Evolutionary conservation across 1,284 basidiomycete species (phyloP).

Genomic region (Cryptococcus jaspeensis): DNA sequence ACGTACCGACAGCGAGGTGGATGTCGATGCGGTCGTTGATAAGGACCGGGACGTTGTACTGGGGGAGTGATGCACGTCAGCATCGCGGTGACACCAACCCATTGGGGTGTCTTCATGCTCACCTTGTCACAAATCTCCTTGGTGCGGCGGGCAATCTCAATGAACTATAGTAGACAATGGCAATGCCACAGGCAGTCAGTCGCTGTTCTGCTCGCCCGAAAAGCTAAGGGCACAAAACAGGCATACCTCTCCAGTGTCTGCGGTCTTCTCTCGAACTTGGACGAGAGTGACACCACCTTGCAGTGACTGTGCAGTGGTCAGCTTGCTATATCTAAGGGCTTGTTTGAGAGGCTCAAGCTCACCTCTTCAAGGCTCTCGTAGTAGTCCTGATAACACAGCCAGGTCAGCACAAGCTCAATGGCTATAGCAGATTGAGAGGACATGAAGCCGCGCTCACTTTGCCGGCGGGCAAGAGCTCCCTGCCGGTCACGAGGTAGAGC

Average conservation of each 20-base stretch:
- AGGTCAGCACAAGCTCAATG: conserved; percentile 1
- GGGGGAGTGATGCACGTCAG: background rate
- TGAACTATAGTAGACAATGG: conserved; percentile 61
- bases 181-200: background rate
- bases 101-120: conserved; percentile 10
- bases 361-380: conserved; percentile 76
- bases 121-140: conserved; percentile 71
- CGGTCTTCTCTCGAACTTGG: conserved; percentile 80
- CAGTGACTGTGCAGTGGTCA: conserved; percentile 58
- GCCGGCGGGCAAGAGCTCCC: conserved; percentile 73
- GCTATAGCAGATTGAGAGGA: background rate
- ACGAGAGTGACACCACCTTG: conserved; percentile 85
- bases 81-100: background rate
- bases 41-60: conserved; percentile 77
- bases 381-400: conserved; percentile 60
- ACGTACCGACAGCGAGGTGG: conserved; percentile 65
- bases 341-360: background rate
- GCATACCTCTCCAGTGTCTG: conserved; percentile 72
- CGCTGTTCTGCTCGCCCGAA: too few relatives aligned
- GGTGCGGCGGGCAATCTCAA: conserved; percentile 68
- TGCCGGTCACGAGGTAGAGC: conserved; percentile 81
- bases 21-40: conserved; percentile 93
- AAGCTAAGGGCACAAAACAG: background rate
- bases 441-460: conserved; percentile 57
- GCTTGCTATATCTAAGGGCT: background rate